Percentiles rank a stretch among this genome's conserved stretches.
phyloP scores from a whole-genome alignment of 2,329 filamentous ascomycete genomes.

The Alternaria tenuissima region DNA sequence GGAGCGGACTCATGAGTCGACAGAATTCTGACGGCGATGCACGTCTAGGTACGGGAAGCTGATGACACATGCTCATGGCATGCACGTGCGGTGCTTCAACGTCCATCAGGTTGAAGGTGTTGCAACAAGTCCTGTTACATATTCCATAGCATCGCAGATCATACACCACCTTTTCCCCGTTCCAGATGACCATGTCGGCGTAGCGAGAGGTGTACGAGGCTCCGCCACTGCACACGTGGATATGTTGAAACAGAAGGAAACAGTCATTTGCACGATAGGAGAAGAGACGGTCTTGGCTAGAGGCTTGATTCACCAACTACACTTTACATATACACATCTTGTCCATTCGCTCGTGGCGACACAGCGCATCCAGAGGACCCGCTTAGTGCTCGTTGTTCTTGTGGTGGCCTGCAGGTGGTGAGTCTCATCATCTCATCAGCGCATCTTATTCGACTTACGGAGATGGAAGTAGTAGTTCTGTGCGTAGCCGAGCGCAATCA shows the following conservation, averaged over 20 bases:
- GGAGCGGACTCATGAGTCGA: background rate
- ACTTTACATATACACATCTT: slow-evolving; percentile 50
- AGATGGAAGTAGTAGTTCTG: slow-evolving; percentile 99
- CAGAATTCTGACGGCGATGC: background rate
- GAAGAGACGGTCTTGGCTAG: slow-evolving; percentile 27
- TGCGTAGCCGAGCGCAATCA: slow-evolving; percentile 86
- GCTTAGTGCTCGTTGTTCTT: slow-evolving; percentile 99
- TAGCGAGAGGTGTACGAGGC: background rate
- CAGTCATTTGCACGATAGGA: slow-evolving; percentile 1
- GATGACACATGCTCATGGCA: slow-evolving; percentile 1
- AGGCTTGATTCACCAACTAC: slow-evolving; percentile 48
- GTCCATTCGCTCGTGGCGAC: slow-evolving; percentile 21
- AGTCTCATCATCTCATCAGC: slow-evolving; percentile 23
- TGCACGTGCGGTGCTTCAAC: slow-evolving; percentile 10
- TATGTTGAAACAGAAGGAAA: background rate
- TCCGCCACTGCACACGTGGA: background rate
- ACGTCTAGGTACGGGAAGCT: background rate
- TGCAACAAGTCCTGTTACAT: background rate
- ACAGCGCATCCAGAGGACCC: slow-evolving; percentile 14
- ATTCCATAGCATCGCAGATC: background rate
- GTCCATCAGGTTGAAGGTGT: background rate
- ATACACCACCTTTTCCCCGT: background rate
- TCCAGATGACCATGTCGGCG: background rate
- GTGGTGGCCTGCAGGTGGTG: slow-evolving; percentile 79
- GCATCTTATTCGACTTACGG: slow-evolving; percentile 69